phyloP scores from a whole-genome alignment of 192 early-diverging fungal genomes.

The Gamsiella multidivaricata region DNA sequence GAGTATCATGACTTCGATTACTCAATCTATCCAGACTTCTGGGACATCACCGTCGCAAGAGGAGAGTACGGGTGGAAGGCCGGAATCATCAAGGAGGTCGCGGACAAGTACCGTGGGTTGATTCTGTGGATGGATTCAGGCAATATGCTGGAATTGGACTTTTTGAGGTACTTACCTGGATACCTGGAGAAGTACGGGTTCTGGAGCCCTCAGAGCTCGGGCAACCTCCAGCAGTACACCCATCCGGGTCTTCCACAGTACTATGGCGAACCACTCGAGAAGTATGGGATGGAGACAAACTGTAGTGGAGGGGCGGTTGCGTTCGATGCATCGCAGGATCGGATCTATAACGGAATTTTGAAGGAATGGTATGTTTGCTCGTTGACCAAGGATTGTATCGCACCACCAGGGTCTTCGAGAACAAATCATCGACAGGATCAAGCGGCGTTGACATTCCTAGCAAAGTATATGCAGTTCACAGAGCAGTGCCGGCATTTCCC shows the following conservation, averaged over 20 bases:
- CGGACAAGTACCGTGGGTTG: slow-evolving; percentile 54
- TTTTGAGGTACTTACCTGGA: slow-evolving; percentile 55
- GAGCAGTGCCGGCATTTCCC: slow-evolving; percentile 55
- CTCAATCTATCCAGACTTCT: slow-evolving; percentile 59
- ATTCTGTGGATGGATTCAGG: slow-evolving; percentile 66
- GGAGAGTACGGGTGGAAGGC: slow-evolving; percentile 71
- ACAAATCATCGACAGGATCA: slow-evolving; percentile 68
- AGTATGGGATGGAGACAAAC: slow-evolving; percentile 52
- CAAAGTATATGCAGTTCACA: slow-evolving; percentile 38
- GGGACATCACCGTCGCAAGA: slow-evolving; percentile 58
- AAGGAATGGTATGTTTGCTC: slow-evolving; percentile 59
- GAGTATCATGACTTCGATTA: slow-evolving; percentile 61
- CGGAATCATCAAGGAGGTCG: slow-evolving; percentile 62
- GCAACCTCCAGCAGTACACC: slow-evolving; percentile 55
- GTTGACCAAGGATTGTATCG: slow-evolving; percentile 60
- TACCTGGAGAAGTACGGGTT: slow-evolving; percentile 58
- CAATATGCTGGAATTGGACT: slow-evolving; percentile 57
- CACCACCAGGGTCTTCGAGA: slow-evolving; percentile 61
- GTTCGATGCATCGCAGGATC: slow-evolving; percentile 55
- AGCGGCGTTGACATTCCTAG: slow-evolving; percentile 62
- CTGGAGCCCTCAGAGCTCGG: slow-evolving; percentile 58
- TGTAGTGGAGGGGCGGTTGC: slow-evolving; percentile 66
- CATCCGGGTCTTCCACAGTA: slow-evolving; percentile 61
- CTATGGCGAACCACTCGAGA: slow-evolving; percentile 42
- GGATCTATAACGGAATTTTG: slow-evolving; percentile 54